phyloP scores from a whole-genome alignment of 805 yeast species.

The Ogataea glucozyma region DNA sequence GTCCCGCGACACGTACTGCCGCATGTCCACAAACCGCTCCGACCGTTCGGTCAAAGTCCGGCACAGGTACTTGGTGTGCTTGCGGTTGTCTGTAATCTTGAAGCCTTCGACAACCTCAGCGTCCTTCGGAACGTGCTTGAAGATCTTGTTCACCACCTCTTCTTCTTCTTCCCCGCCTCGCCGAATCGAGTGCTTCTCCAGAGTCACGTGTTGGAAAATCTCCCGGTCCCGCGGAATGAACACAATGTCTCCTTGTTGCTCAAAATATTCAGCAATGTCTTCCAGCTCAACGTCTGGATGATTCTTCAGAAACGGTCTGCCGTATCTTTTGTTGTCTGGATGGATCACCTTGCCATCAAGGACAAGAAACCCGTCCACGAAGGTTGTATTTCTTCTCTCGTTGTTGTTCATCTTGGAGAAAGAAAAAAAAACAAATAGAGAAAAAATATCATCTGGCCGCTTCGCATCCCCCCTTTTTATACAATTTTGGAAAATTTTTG shows the following conservation, averaged over 20 bases:
- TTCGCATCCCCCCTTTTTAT: no score
- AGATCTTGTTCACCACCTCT: neutral
- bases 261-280: neutral
- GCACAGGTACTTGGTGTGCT: neutral
- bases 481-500: no score
- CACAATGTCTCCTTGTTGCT: neutral
- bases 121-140: neutral
- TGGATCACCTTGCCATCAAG: neutral
- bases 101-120: neutral
- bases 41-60: no score
- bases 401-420: no score
- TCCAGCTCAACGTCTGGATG: neutral
- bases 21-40: neutral
- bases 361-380: neutral
- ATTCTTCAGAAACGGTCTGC: neutral
- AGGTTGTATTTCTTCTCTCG: no score
- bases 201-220: neutral
- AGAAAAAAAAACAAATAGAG: no score
- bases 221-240: neutral
- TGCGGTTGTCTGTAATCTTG: neutral
- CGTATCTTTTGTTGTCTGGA: neutral
- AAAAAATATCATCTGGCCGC: no score
- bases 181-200: neutral
- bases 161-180: neutral
- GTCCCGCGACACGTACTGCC: neutral